A percentile compares a stretch with the other conserved stretches of the same genome.
These are phyloP conservation scores for Cymbidium sinense DNA, from an alignment of 106 monocot species.

Conservation along the genomic window DNA sequence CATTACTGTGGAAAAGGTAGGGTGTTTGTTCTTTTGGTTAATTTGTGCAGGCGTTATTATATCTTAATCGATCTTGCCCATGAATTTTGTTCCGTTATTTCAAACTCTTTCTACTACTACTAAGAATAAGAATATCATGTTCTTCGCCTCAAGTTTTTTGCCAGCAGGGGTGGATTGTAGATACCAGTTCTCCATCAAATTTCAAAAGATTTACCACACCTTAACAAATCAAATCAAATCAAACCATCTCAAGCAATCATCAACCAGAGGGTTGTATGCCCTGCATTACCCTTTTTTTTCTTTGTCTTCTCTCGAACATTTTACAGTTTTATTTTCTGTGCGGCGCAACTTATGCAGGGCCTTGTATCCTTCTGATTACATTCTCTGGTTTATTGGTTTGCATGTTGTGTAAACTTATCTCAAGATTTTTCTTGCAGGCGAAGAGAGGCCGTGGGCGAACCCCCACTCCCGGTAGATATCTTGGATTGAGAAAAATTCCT, in stretches of 20 bases:
- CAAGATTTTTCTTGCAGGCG: slow-evolving; percentile 29
- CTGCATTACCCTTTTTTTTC: slow-evolving; percentile 28
- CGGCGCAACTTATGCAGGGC: no score
- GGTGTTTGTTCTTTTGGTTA: neutral
- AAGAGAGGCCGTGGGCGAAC: slow-evolving; percentile 63
- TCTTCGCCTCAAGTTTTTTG: slow-evolving; percentile 36
- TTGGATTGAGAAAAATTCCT: slow-evolving; percentile 32
- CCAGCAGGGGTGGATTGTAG: slow-evolving; percentile 52
- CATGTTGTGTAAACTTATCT: no score
- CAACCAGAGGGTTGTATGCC: slow-evolving; percentile 67
- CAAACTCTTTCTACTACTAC: slow-evolving; percentile 9
- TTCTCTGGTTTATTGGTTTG: no score
- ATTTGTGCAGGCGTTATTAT: neutral
- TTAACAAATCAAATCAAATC: slow-evolving; percentile 54
- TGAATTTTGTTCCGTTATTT: neutral
- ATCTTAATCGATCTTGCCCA: neutral
- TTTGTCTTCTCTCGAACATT: no score
- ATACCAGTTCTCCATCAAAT: slow-evolving; percentile 73
- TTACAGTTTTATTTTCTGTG: neutral
- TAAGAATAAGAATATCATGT: slow-evolving; percentile 36
- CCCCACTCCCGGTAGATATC: slow-evolving; percentile 74
- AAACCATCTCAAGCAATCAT: slow-evolving; percentile 42
- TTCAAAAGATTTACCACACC: slow-evolving; percentile 46
- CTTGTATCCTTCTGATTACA: no score
- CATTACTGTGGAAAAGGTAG: slow-evolving; percentile 93